Base-by-base conservation (phyloP, 1,284 basidiomycete genomes). In the Cryptococcus neoformans region DNA sequence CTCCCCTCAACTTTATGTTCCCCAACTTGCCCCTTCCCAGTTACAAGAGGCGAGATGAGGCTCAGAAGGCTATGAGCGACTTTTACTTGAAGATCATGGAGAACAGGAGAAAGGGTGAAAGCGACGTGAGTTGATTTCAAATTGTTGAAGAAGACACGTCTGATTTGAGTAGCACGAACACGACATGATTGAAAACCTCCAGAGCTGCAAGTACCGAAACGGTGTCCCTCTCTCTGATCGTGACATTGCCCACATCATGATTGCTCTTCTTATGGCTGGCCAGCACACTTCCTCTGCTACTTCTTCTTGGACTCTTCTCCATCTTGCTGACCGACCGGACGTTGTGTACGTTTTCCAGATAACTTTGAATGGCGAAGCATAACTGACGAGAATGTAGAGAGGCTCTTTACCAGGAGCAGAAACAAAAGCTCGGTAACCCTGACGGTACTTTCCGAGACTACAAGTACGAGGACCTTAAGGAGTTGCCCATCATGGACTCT, bases 181-280 rank as follows among this genome's bases (percentile, higher is more conserved):
- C 67, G 96, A 99, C 75, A 97, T 99, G 89, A 92, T 99, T 68
- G 83, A 87, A 16, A 88, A 93, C 1, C 83, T 99, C 34, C 84
- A 88, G 79, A 82, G 86, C 63, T 90, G 94, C 73, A 84, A 81
- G 51, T 99, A 99, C 80, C 90, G 91, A 68, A 84, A 87, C 70
- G 96, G 96, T 49, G 82, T 84, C 44, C 73, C 82, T 1, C 83
- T 99, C 38, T 83, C 83, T 51, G 92, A 98, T 71, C 87, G 90
- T 63, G 93, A 98, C 76, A 89, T 99, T 62, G 92, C 96, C 0
- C 95, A 98, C 72, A 94, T 98, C 73, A 87, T 99, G 88, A 94
- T 93, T 66, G 91, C 92, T 17, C 83, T 94, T 48, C 85, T 95
- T 62, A 94, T 95, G 92, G 95, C 95, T 42, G 96, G 96, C 34